Evolutionary conservation across 179 eudicot species (phyloP), one percentile per base, ranked within the genome.

Genomic region (Vitellaria paradoxa): DNA sequence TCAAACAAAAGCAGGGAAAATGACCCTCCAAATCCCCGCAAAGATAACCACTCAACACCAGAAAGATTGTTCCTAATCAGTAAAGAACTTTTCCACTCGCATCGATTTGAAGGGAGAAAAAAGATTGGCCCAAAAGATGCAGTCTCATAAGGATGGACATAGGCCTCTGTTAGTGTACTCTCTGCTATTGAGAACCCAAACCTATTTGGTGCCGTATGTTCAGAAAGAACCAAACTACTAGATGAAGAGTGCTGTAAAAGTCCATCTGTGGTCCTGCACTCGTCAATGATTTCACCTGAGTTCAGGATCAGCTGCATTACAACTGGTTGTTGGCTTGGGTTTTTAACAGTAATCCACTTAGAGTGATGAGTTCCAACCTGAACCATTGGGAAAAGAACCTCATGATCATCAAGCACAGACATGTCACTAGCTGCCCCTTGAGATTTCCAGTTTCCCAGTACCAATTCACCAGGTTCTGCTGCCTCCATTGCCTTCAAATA

Each of bases 21-120:
- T 46, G 88, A 91, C 8, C 96, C 98, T n/a, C 98, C 97, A 75
- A 77, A 86, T 50, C 96, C 97, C 69, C 72, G 90, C 68, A 94
- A 75, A 73, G 90, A 77, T 57, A 94, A 70, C 90, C 85, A 87
- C 86, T 91, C 98, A 23, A 91, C 88, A 66, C 97, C 98, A 65
- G 96, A 91, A 56, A 90, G 90, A 85, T 92, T 91, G 88, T 84
- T 94, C 81, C 97, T 86, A 74, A 93, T 80, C 50, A 94, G 81
- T 74, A 87, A 96, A 47, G 91, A 94, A 71, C 93, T 90, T 76
- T 52, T 91, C 97, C 97, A 94, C 37, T 78, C 85, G 83, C 98
- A 94, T 59, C 92, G 84, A 77, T 71, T 83, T 12, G 93, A 87
- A 75, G 97, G 99, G 30, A 86, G 97, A 80, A 95, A 95, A 47